Base-by-base conservation (phyloP, 352 stramenopile genomes). In the Globisporangium radiosum region DNA sequence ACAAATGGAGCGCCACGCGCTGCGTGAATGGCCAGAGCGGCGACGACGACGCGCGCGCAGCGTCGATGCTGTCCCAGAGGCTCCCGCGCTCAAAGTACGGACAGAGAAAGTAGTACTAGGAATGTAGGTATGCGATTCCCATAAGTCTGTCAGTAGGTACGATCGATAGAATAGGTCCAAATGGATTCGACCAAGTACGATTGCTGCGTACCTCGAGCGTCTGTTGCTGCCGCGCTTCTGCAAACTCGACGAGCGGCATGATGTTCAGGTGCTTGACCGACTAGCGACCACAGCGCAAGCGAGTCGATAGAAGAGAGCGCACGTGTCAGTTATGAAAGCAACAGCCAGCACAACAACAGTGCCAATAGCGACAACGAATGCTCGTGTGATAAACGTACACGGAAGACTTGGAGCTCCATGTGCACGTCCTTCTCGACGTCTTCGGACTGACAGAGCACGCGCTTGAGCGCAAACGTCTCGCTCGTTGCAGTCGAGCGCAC, bases 21-120 rank as follows among this genome's bases (percentile, higher is more conserved):
- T 96, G 85, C 47, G 73, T 85, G 63, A 94, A 96, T 5, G 87
- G 85, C 82, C 84, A 96, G 10, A 91, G 63, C 52, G 80, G 78
- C 11, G 80, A 89, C 15, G 78, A 87, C 45, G 87, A 90, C 43
- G 87, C 70, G 47, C 59, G 64, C 15, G 81, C 84, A 19, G 70
- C 58, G 11, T 79, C 57, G 45, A 96, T 92, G 13, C 76, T 75
- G 59, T 95, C 84, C 74, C 76, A 91, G 47, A 96, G 64, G 47
- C 75, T 94, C 19, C 87, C 87, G 14, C 84, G 79, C 51, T 93
- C 85, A 60, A 93, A 92, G 58, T 81, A 94, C 7, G 87, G 85
- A 57, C 93, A 81, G 38, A 96, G 69, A 52, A 92, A 94, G 66
- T 88, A 88, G 56, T 81, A 92, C 77, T 93, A 44, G 5, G 10